Evolutionary conservation across 73 alveolate species (phyloP).

Genomic region (Effrenium voratum): DNA sequence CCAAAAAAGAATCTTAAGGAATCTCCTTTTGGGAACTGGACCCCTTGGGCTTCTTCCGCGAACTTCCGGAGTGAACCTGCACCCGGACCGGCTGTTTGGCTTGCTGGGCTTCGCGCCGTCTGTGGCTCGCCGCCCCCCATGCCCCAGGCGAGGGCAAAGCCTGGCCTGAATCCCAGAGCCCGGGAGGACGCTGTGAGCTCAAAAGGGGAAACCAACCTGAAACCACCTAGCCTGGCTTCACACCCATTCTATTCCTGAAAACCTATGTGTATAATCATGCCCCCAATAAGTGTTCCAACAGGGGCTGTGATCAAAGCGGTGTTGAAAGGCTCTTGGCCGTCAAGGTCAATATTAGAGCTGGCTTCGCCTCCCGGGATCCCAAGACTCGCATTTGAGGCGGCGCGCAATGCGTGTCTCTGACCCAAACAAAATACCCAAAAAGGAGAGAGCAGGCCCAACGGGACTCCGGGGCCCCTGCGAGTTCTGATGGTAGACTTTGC

Average conservation of each 20-base stretch:
- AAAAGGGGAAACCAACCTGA: not conserved
- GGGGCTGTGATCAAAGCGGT: not conserved
- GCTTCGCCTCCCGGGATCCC: not conserved
- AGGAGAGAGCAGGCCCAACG: not conserved
- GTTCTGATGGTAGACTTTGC: constrained; percentile 88
- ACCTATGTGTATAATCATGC: not conserved
- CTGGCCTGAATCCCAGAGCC: not conserved
- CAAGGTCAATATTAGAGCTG: too few relatives aligned
- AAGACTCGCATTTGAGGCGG: not conserved
- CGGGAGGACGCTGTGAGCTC: not conserved
- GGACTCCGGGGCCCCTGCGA: not conserved
- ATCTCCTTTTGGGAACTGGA: too few relatives aligned
- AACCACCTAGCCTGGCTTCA: not conserved
- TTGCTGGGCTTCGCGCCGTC: constrained; percentile 7
- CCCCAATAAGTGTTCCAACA: not conserved
- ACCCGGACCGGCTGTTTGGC: not conserved
- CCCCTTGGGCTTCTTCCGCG: not conserved
- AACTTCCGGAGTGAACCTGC: not conserved
- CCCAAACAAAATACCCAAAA: not conserved
- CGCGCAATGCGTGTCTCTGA: not conserved
- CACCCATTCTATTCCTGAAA: not conserved
- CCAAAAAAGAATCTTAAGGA: too few relatives aligned
- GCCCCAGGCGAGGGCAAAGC: constrained; percentile 76
- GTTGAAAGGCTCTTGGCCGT: not conserved
- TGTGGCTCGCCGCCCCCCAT: constrained; percentile 31